Evolutionary conservation across 2,329 filamentous ascomycete species (phyloP), one percentile per base, ranked within the genome.

Genomic region (Cladophialophora exuberans): DNA sequence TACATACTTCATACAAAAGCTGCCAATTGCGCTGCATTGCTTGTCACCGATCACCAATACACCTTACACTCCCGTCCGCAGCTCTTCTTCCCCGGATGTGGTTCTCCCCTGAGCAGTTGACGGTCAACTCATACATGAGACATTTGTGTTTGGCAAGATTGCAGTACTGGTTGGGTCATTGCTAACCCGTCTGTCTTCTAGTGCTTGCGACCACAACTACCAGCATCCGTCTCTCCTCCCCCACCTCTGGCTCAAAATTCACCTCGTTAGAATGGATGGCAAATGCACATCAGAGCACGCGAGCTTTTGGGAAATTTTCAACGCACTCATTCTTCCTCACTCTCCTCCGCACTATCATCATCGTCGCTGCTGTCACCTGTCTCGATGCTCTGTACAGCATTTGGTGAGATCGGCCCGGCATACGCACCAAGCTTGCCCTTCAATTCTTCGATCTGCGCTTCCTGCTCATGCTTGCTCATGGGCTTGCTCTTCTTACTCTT

Each of bases 401-500:
- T 73, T 4, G 74, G 72, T 20, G 73, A 75, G 31, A 68, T 66
- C n/a, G 67, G 68, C 46, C 69, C 70, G 18, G 69, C 72, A 54
- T 76, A 79, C 20, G 73, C 72, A 26, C 73, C 75, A 15, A 78
- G 67, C 39, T 73, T 76, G 60, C 71, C 74, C 60, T 75, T 70
- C 26, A 79, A 69, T 63, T 75, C 74, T 46, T 75, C 75, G 57
- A 79, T 79, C 59, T 77, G 74, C 30, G 73, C 74, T 59, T 79
- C 76, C 63, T 79, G 76, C 60, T 79, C 76, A 45, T 70, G 72
- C 62, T 78, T 78, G 67, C 73, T 78, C 76, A 79, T 79, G 1
- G 76, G 76, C 65, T 79, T 79, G 62, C 76, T 78, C 66, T 79
- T 79, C 67, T 78, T 79, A 2, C 72, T 69, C 62, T 77, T 77